These are phyloP conservation scores for Arthroderma sp. DNA, from an alignment of 2,329 filamentous ascomycete species.

Conservation along the genomic window DNA sequence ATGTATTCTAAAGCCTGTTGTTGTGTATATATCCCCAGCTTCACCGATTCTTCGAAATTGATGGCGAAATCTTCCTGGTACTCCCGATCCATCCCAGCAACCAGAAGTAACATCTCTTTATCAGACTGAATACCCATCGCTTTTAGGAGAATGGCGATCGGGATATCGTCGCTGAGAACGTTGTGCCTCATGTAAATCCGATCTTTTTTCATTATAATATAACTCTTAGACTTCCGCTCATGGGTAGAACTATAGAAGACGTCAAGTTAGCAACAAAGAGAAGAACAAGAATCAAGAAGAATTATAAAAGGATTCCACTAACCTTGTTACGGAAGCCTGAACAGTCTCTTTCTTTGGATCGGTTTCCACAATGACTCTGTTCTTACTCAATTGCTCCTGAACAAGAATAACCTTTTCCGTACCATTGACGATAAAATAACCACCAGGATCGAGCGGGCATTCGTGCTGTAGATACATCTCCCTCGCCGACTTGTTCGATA, in stretches of 20 bases:
- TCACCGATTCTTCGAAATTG: conserved; percentile 86
- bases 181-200: conserved; percentile 84
- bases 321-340: conserved; percentile 78
- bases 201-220: conserved; percentile 88
- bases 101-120: conserved; percentile 83
- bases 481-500: conserved; percentile 68
- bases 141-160: conserved; percentile 84
- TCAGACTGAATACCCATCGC: conserved; percentile 89
- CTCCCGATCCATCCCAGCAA: conserved; percentile 70
- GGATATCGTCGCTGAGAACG: conserved; percentile 82
- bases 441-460: conserved; percentile 88
- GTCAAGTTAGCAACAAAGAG: neutral
- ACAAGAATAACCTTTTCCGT: conserved; percentile 98
- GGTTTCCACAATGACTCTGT: conserved; percentile 92
- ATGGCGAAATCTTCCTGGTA: conserved; percentile 93
- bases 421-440: conserved; percentile 94
- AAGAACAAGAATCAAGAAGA: neutral
- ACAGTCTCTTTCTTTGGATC: conserved; percentile 86
- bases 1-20: conserved; percentile 93
- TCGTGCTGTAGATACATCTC: conserved; percentile 90
- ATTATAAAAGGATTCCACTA: neutral
- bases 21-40: conserved; percentile 75
- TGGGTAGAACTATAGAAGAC: conserved; percentile 65
- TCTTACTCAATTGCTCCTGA: conserved; percentile 98
- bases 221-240: conserved; percentile 95